Conservation (phyloP, 73 alveolate species). For the Effrenium voratum region DNA sequence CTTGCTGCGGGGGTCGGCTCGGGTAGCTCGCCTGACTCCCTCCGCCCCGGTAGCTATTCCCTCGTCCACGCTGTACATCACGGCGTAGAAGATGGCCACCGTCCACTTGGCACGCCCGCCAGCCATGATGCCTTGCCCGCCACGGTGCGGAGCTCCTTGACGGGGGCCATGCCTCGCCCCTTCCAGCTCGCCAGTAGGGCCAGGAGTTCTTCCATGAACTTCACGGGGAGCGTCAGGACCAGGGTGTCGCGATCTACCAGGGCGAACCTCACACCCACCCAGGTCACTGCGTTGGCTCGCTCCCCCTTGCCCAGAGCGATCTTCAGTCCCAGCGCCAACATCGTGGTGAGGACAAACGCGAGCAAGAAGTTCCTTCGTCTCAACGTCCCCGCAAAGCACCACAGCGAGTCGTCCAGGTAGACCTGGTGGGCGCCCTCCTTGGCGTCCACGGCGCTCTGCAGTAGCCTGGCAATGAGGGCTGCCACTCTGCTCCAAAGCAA, state of each 20-base stretch:
- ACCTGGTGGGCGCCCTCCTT: not conserved
- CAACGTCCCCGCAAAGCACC: not conserved
- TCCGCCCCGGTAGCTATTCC: not conserved
- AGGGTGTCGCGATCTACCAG: not conserved
- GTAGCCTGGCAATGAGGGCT: not conserved
- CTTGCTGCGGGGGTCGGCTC: not conserved
- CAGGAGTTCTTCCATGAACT: not conserved
- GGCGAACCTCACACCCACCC: not conserved
- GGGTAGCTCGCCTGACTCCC: not conserved
- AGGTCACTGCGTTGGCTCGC: not conserved
- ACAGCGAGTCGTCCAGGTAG: constrained; percentile 24
- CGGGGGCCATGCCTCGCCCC: not conserved
- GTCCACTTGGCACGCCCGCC: not conserved
- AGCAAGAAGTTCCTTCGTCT: not conserved
- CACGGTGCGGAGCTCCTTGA: not conserved
- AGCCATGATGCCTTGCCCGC: not conserved
- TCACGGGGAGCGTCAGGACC: not conserved
- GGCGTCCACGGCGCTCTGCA: not conserved
- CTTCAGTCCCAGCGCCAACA: not conserved
- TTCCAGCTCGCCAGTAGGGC: not conserved
- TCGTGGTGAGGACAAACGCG: not conserved
- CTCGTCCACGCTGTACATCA: not conserved
- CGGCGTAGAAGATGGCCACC: not conserved
- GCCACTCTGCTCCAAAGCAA: not conserved
- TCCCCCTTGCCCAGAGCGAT: not conserved